Evolutionary conservation across 2,329 filamentous ascomycete genomes (phyloP).

Genomic region (Apiospora sp.): DNA sequence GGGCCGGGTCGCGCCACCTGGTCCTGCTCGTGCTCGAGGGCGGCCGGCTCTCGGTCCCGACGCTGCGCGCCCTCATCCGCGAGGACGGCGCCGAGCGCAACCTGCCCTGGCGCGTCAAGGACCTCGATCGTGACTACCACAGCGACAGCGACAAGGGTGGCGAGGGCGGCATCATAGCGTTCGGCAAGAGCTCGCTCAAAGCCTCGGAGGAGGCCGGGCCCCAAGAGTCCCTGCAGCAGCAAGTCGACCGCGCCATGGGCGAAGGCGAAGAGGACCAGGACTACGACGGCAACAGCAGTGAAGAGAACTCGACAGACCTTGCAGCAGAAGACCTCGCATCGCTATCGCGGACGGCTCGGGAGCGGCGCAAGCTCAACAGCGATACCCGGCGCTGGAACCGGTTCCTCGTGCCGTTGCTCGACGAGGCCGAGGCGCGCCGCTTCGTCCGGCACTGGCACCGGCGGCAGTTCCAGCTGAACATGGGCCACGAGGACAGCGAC

Average conservation of each 20-base stretch:
- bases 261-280: neutral
- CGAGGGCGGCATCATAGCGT: conserved; percentile 39
- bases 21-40: conserved; percentile 49
- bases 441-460: conserved; percentile 56
- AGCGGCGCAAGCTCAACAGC: neutral
- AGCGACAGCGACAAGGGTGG: conserved; percentile 25
- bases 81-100: conserved; percentile 53
- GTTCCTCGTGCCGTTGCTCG: conserved; percentile 64
- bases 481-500: conserved; percentile 29
- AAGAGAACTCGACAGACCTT: neutral
- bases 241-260: conserved; percentile 10
- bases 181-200: conserved; percentile 39
- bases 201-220: conserved; percentile 5
- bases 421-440: conserved; percentile 60
- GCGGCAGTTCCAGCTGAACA: conserved; percentile 42
- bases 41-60: conserved; percentile 43
- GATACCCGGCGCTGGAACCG: conserved; percentile 49
- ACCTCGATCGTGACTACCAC: conserved; percentile 33
- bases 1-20: conserved; percentile 35
- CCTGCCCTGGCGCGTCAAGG: conserved; percentile 47
- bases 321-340: neutral
- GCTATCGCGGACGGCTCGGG: conserved; percentile 2
- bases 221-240: conserved; percentile 15
- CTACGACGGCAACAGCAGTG: neutral
- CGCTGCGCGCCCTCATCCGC: conserved; percentile 48